Conservation (phyloP, 768 basidiomycete genomes). For the Boletus fagicola region DNA sequence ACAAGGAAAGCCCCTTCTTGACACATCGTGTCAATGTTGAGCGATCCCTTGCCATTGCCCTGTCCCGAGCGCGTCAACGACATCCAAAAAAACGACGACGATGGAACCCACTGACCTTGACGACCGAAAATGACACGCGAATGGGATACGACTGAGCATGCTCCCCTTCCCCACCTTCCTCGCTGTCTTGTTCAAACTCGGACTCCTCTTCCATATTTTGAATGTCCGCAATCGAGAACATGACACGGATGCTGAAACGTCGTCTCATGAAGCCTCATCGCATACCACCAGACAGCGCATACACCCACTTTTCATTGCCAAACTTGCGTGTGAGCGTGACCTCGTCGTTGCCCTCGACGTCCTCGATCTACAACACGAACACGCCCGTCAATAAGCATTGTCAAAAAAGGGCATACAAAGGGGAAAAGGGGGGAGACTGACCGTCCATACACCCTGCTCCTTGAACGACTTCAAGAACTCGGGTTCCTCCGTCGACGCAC, state of each 20-base stretch:
- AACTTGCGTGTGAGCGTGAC: slow-evolving; percentile 78
- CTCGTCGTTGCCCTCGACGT: slow-evolving; percentile 74
- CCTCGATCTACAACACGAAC: slow-evolving; percentile 53
- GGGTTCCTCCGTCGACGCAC: slow-evolving; percentile 46
- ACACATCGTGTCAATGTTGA: slow-evolving; percentile 75
- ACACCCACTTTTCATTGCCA: slow-evolving; percentile 84
- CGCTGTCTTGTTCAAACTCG: slow-evolving; percentile 40
- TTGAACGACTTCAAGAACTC: slow-evolving; percentile 80
- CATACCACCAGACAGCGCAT: no score
- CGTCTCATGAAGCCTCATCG: neutral
- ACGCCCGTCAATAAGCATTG: neutral
- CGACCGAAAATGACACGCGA: slow-evolving; percentile 78
- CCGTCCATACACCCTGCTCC: slow-evolving; percentile 74
- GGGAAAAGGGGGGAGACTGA: slow-evolving; percentile 23
- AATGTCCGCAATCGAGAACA: slow-evolving; percentile 92
- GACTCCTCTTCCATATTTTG: slow-evolving; percentile 47
- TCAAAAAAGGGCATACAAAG: no score
- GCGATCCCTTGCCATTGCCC: slow-evolving; percentile 56
- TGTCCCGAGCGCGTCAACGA: slow-evolving; percentile 21
- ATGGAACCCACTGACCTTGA: slow-evolving; percentile 60
- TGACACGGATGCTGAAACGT: slow-evolving; percentile 74
- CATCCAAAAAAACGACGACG: neutral
- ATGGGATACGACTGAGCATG: slow-evolving; percentile 57
- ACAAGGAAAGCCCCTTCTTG: slow-evolving; percentile 82
- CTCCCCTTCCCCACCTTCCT: slow-evolving; percentile 31